Percentiles rank a stretch among this genome's conserved stretches.
Conservation (phyloP, 306 rosid species). For the Quercus engelmannii region DNA sequence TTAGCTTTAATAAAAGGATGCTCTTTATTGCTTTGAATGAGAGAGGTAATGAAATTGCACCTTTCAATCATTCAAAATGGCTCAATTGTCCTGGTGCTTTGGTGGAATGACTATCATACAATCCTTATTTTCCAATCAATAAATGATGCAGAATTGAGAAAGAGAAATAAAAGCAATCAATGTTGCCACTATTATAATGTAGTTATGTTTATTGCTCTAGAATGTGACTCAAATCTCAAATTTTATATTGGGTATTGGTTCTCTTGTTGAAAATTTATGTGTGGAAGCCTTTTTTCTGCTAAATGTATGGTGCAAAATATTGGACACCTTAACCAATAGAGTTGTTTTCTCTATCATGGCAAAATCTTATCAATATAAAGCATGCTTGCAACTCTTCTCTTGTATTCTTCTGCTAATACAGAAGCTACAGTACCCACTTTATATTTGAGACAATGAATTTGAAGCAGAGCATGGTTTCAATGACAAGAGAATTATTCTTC, state of each 20-base stretch:
- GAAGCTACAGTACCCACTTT: background rate
- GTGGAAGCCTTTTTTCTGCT: no score
- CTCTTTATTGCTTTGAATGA: slow-evolving; percentile 69
- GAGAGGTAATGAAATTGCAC: slow-evolving; percentile 45
- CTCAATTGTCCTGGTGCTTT: slow-evolving; percentile 42
- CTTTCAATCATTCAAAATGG: slow-evolving; percentile 60
- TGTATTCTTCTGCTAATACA: background rate
- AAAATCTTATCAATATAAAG: background rate
- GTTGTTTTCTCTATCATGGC: background rate
- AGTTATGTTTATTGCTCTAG: background rate
- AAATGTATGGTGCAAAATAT: background rate
- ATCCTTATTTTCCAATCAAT: slow-evolving; percentile 7
- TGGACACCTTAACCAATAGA: background rate
- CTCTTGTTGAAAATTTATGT: background rate
- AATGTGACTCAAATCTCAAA: slow-evolving; percentile 10
- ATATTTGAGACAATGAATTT: slow-evolving; percentile 1
- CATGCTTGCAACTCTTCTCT: background rate
- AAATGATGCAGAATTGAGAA: background rate
- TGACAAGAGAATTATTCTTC: background rate
- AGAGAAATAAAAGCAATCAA: slow-evolving; percentile 1
- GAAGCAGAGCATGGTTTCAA: slow-evolving; percentile 1
- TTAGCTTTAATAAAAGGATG: slow-evolving; percentile 72
- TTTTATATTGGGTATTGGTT: background rate
- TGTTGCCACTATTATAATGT: slow-evolving; percentile 20
- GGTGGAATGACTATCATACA: slow-evolving; percentile 24